Evolutionary conservation across 2,329 filamentous ascomycete species (phyloP).

Genomic region (Claviceps maximensis): DNA sequence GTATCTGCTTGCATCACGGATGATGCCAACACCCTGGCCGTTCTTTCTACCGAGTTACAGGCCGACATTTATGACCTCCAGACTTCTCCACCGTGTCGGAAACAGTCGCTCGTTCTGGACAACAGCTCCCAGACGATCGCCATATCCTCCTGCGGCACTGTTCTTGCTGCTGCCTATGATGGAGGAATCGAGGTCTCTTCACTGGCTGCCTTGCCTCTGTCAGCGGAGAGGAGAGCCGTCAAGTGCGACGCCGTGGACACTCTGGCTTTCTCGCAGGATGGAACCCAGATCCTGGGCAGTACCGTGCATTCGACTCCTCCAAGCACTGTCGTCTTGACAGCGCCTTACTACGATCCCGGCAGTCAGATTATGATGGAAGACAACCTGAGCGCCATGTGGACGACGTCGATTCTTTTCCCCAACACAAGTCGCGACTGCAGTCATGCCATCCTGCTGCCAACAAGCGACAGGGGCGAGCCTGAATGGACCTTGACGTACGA

Average conservation of each 20-base stretch:
- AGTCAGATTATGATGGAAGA: constrained; percentile 52
- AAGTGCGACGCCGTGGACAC: constrained; percentile 67
- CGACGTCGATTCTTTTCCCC: constrained; percentile 72
- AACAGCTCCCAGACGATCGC: constrained; percentile 67
- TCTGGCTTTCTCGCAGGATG: constrained; percentile 63
- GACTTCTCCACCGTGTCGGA: constrained; percentile 50
- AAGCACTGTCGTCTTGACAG: constrained; percentile 63
- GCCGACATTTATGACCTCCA: constrained; percentile 73
- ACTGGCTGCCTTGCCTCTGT: constrained; percentile 47
- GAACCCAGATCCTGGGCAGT: constrained; percentile 65
- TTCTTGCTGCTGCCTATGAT: constrained; percentile 74
- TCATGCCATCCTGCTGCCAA: constrained; percentile 57
- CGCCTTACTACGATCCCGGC: constrained; percentile 65
- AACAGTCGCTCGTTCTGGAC: constrained; percentile 64
- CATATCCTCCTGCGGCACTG: constrained; percentile 66
- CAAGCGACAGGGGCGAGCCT: constrained; percentile 49
- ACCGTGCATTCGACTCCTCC: constrained; percentile 51
- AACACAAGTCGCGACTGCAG: constrained; percentile 69
- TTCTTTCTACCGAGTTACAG: constrained; percentile 70
- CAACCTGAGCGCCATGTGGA: constrained; percentile 65
- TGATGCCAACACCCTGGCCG: constrained; percentile 61
- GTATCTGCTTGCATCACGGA: constrained; percentile 67
- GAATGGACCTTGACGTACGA: constrained; percentile 71
- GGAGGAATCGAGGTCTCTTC: constrained; percentile 83
- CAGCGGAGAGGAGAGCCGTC: constrained; percentile 59